phyloP scores from a whole-genome alignment of 345 rosid species.

The Moricandia arvensis region DNA sequence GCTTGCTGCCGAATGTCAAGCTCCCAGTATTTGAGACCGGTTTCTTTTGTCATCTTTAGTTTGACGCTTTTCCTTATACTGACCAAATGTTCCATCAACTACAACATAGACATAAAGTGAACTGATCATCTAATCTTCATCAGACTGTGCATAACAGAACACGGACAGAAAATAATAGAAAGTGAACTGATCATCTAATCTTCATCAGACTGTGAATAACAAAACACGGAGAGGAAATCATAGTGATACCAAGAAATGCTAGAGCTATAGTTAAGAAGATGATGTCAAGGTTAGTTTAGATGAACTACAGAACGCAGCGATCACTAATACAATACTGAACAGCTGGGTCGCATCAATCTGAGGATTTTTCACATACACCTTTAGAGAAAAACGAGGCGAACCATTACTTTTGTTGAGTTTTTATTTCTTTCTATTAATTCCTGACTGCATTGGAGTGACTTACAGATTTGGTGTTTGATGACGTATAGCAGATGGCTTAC shows the following conservation, averaged over 20 bases:
- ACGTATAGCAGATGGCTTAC: neutral
- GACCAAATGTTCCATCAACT: constrained; percentile 91
- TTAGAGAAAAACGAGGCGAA: constrained; percentile 6
- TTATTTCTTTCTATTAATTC: neutral
- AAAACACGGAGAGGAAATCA: constrained; percentile 9
- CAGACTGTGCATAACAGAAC: neutral
- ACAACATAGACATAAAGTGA: constrained; percentile 33
- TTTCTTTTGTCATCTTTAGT: constrained; percentile 72
- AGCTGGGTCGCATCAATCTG: neutral
- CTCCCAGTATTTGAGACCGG: constrained; percentile 82
- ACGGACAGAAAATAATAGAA: constrained; percentile 6
- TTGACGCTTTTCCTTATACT: constrained; percentile 84
- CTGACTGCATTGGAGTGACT: neutral
- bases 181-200: constrained; percentile 16
- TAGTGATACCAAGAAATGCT: constrained; percentile 19
- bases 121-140: constrained; percentile 18
- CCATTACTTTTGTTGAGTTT: neutral
- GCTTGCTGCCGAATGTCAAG: constrained; percentile 98
- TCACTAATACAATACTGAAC: constrained; percentile 20
- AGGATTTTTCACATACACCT: neutral
- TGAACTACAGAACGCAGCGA: constrained; percentile 21
- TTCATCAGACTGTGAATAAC: neutral
- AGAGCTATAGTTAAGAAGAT: neutral
- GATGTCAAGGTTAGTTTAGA: constrained; percentile 3
- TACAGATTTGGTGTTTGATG: neutral